A percentile compares a stretch with the other conserved stretches of the same genome.
Evolutionary conservation across 192 early-diverging fungal genomes (phyloP).

Genomic region (Coemansia sp.): DNA sequence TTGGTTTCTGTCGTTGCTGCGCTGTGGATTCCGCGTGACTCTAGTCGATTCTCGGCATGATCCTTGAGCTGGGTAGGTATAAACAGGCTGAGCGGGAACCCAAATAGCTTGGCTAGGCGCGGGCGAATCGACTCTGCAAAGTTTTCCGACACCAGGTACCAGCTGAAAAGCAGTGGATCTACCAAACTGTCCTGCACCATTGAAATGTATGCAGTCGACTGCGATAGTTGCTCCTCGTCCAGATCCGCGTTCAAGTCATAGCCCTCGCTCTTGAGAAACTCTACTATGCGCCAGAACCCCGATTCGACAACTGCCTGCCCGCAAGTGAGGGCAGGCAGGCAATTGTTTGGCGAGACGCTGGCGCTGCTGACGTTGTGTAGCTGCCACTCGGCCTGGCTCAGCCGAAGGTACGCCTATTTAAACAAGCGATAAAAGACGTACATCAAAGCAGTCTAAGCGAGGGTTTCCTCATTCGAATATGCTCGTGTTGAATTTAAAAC

Average conservation of each 20-base stretch:
- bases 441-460: not conserved
- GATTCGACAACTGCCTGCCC: constrained; percentile 29
- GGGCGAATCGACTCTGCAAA: constrained; percentile 73
- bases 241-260: constrained; percentile 17
- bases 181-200: constrained; percentile 76
- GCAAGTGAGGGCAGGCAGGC: constrained; percentile 27
- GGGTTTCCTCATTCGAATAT: not conserved
- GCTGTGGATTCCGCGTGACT: constrained; percentile 27
- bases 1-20: not conserved
- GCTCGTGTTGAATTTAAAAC: not conserved
- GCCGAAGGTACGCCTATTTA: constrained; percentile 43
- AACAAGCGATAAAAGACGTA: not conserved
- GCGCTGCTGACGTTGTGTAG: constrained; percentile 32
- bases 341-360: constrained; percentile 30
- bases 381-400: constrained; percentile 45
- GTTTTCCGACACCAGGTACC: constrained; percentile 82
- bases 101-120: constrained; percentile 65
- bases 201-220: constrained; percentile 55
- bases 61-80: constrained; percentile 73
- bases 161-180: constrained; percentile 78
- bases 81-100: constrained; percentile 66
- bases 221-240: constrained; percentile 35
- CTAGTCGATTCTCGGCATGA: constrained; percentile 63
- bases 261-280: constrained; percentile 39
- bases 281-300: constrained; percentile 41